Conservation (phyloP, 176 grass and related monocot genomes). For the Coix lacrymajobi region DNA sequence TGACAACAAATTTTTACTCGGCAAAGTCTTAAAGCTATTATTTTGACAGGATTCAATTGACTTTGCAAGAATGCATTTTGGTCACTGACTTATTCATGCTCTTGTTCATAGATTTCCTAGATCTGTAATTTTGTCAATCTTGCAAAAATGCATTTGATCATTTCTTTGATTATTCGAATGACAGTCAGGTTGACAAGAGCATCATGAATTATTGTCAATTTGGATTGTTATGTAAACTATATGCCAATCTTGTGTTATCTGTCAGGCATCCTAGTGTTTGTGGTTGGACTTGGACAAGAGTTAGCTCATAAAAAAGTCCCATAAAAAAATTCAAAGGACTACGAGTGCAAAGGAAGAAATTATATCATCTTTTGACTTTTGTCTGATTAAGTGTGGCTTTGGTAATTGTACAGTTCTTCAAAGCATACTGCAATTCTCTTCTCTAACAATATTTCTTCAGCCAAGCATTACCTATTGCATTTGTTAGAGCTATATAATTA, state of each 20-base stretch:
- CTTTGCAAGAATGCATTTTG: not conserved
- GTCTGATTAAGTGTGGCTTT: not conserved
- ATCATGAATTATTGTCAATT: not conserved
- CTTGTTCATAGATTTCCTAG: not conserved
- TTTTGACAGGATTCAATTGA: not conserved
- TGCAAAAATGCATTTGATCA: not conserved
- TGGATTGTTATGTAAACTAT: not conserved
- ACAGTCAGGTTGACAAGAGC: not conserved
- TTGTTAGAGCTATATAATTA: slow-evolving; percentile 1
- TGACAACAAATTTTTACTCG: not conserved
- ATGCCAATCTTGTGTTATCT: not conserved
- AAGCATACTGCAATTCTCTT: not conserved
- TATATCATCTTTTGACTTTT: not conserved
- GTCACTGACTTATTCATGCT: not conserved
- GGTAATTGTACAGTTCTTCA: not conserved
- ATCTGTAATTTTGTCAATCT: not conserved
- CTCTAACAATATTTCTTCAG: not conserved
- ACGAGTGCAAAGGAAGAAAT: not conserved
- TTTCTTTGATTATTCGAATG: slow-evolving; percentile 6
- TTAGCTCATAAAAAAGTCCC: not conserved
- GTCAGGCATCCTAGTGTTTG: not conserved
- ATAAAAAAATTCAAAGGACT: not conserved
- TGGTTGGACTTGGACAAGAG: not conserved
- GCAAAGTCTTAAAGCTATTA: not conserved
- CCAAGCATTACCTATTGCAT: not conserved